Evolutionary conservation across 2,329 filamentous ascomycete species (phyloP), one percentile per base, ranked within the genome.

Genomic region (Penicillium paneum): DNA sequence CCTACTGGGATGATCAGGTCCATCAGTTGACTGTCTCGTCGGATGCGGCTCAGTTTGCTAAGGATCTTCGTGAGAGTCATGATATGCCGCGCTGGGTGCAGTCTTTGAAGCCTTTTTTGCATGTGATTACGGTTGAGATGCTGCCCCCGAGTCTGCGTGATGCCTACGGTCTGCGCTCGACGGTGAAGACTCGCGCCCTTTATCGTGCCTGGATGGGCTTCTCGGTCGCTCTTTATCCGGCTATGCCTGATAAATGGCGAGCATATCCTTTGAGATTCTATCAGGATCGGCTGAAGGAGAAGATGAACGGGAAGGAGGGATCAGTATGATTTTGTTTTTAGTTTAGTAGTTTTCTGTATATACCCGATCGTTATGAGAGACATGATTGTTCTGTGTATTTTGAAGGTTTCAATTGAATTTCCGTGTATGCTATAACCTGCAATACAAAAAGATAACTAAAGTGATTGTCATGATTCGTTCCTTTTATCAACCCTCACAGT

Each of bases 1-100:
- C 52, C n/a, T 73, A 69, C 55, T 73, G 71, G 71, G 70, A 72
- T 29, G 62, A 66, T 8, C 66, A 68, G 53, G 56, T 73, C 19
- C 55, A 61, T 15, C 54, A 60, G 28, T 43, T 72, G 46, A 60
- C 56, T 5, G 69, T 72, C 5, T 68, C 68, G 1, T 55, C 57
- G 0, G 63, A 69, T 32, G 68, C 68, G 11, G 67, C 68, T 13
- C 55, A 58, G 8, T 66, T 72, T 24, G 70, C 67, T 0, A 57
- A 66, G 49, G 66, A 68, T 11, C 57, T 73, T 8, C 46, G 63
- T 8, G 47, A 62, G n/a, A 57, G 62, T 21, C 61, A 43, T 5
- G 60, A 66, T 15, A 57, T 71, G 39, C 69, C 70, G 0, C 54
- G 64, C 2, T 70, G 69, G 67, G 63, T 70, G 19, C 58, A 64